Conservation (phyloP, 768 basidiomycete genomes). For the Lentinula boryana region DNA sequence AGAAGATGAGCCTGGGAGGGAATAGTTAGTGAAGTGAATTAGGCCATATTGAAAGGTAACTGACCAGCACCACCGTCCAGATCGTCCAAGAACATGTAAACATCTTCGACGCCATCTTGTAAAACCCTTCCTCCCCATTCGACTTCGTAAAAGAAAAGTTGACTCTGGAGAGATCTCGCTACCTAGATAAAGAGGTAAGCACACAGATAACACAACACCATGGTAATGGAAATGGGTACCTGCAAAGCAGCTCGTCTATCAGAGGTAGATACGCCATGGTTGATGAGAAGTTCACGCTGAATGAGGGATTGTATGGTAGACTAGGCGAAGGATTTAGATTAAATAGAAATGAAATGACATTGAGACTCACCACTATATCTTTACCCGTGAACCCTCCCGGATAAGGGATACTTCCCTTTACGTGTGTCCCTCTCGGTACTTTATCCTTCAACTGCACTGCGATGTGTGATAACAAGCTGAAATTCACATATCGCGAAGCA, state of each 20-base stretch:
- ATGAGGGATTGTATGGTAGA: slow-evolving; percentile 40
- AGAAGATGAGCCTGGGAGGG: too few species aligned
- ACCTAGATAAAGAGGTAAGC: slow-evolving; percentile 48
- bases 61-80: slow-evolving; percentile 50
- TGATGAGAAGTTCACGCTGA: too few species aligned
- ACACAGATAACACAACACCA: too few species aligned
- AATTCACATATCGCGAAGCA: slow-evolving; percentile 64
- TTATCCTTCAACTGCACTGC: slow-evolving; percentile 87
- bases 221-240: too few species aligned
- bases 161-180: slow-evolving; percentile 84
- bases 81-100: slow-evolving; percentile 90
- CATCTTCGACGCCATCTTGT: slow-evolving; percentile 86
- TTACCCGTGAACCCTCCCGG: slow-evolving; percentile 89
- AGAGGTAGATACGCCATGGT: too few species aligned
- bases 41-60: slow-evolving; percentile 56
- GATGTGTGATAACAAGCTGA: slow-evolving; percentile 80
- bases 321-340: background rate
- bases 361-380: slow-evolving; percentile 56
- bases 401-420: slow-evolving; percentile 91
- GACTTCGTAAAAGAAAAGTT: slow-evolving; percentile 95
- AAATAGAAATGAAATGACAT: too few species aligned
- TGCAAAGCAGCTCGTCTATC: too few species aligned
- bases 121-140: slow-evolving; percentile 85
- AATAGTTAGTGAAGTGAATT: too few species aligned
- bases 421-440: slow-evolving; percentile 80